These are phyloP conservation scores for Citrus sinensis DNA, from an alignment of 345 rosid species.

Conservation along the genomic window DNA sequence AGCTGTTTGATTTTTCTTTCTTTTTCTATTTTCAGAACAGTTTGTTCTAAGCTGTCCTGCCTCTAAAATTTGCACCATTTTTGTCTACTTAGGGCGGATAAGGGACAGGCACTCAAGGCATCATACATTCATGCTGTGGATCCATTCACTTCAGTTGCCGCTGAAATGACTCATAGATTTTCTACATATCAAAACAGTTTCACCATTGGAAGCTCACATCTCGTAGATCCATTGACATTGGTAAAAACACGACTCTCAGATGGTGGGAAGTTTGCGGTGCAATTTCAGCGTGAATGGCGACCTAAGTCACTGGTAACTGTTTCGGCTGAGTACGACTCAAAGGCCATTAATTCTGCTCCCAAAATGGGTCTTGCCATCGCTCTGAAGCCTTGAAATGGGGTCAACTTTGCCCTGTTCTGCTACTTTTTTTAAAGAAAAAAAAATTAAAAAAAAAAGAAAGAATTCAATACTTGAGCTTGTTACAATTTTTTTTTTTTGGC, in stretches of 20 bases:
- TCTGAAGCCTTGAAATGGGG: constrained; percentile 56
- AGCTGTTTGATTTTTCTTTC: neutral
- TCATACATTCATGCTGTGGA: constrained; percentile 62
- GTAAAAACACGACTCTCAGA: constrained; percentile 56
- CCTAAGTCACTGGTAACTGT: constrained; percentile 62
- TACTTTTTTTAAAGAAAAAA: neutral
- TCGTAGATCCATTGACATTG: constrained; percentile 47
- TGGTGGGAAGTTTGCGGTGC: constrained; percentile 61
- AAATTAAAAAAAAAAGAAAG: neutral
- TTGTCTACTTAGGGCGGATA: constrained; percentile 49
- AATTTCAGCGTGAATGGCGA: constrained; percentile 76
- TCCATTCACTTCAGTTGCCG: constrained; percentile 54
- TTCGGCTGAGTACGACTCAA: constrained; percentile 71
- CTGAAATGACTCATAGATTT: constrained; percentile 74
- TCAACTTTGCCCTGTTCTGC: neutral
- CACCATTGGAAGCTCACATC: constrained; percentile 61
- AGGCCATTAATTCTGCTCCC: constrained; percentile 48
- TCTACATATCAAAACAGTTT: constrained; percentile 54
- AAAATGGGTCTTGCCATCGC: constrained; percentile 74
- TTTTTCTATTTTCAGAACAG: neutral
- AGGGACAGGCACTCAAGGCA: constrained; percentile 69
- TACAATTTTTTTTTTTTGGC: constrained; percentile 11
- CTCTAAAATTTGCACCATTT: constrained; percentile 2
- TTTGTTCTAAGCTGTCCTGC: neutral
- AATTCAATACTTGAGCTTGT: constrained; percentile 8